Evolutionary conservation across 1,139 yeast species (phyloP).

Genomic region (Candida labiduridarum): DNA sequence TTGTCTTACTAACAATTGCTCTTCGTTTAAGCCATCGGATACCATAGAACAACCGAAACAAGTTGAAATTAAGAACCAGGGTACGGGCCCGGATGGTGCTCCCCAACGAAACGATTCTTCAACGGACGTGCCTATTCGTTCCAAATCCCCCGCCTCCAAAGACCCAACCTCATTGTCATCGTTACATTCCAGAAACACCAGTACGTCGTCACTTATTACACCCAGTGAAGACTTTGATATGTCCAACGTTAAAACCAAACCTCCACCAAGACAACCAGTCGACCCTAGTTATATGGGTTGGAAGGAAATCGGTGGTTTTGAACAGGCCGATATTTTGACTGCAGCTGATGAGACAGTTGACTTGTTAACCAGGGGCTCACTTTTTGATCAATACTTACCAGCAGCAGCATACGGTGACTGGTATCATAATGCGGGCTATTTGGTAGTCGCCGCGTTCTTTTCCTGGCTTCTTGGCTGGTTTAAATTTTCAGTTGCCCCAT

Average conservation of each 20-base stretch:
- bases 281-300: constrained; percentile 83
- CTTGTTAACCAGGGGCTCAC: constrained; percentile 64
- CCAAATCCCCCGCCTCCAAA: not conserved
- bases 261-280: constrained; percentile 54
- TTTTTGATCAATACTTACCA: constrained; percentile 72
- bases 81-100: constrained; percentile 10
- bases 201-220: constrained; percentile 11
- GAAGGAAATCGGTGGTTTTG: constrained; percentile 93
- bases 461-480: constrained; percentile 84
- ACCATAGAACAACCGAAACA: constrained; percentile 14
- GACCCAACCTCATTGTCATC: constrained; percentile 2
- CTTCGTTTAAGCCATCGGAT: constrained; percentile 13
- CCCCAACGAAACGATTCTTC: constrained; percentile 2
- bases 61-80: constrained; percentile 13
- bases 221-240: constrained; percentile 42
- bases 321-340: constrained; percentile 63
- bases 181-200: constrained; percentile 4
- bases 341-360: constrained; percentile 72
- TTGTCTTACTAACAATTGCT: not conserved
- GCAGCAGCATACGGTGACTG: constrained; percentile 85
- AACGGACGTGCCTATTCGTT: not conserved
- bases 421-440: constrained; percentile 83
- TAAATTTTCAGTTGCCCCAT: constrained; percentile 76
- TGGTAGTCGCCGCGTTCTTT: constrained; percentile 63
- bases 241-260: constrained; percentile 36